phyloP scores from a whole-genome alignment of 2,329 filamentous ascomycete species.

The Fusarium cicatricum region DNA sequence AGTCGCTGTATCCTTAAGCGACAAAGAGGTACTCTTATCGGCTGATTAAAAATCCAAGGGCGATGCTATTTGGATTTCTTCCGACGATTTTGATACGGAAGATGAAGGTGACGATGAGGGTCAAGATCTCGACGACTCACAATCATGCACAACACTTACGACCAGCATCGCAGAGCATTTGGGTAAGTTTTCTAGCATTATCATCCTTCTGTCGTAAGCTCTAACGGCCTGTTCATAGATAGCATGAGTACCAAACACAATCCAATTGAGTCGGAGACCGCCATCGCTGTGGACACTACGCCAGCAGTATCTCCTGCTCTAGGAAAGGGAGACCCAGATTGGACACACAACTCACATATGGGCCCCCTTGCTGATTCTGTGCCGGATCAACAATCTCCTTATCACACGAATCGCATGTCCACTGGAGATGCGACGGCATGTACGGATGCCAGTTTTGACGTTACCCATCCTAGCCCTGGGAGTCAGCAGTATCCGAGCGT shows the following conservation, averaged over 20 bases:
- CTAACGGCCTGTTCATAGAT: constrained; percentile 11
- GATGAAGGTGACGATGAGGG: neutral
- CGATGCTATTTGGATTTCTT: constrained; percentile 4
- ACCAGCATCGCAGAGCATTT: constrained; percentile 6
- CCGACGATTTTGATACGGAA: constrained; percentile 4
- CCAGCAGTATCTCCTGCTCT: constrained; percentile 10
- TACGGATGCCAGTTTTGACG: neutral
- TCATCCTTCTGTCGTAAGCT: neutral
- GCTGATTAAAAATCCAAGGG: neutral
- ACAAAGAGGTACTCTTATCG: neutral
- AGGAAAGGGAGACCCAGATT: neutral
- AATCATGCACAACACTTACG: constrained; percentile 8
- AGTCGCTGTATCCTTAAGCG: neutral
- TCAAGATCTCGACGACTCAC: neutral
- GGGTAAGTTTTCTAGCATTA: constrained; percentile 1
- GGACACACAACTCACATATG: constrained; percentile 5
- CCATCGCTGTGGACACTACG: constrained; percentile 5
- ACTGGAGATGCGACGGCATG: neutral
- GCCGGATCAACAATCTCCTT: constrained; percentile 5
- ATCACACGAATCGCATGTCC: neutral
- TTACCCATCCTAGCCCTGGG: neutral
- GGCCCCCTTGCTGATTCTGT: constrained; percentile 1
- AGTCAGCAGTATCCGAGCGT: neutral
- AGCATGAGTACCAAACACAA: constrained; percentile 13
- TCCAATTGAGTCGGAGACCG: constrained; percentile 11